phyloP scores from a whole-genome alignment of 805 yeast genomes.

The Starmera dryadoides region DNA sequence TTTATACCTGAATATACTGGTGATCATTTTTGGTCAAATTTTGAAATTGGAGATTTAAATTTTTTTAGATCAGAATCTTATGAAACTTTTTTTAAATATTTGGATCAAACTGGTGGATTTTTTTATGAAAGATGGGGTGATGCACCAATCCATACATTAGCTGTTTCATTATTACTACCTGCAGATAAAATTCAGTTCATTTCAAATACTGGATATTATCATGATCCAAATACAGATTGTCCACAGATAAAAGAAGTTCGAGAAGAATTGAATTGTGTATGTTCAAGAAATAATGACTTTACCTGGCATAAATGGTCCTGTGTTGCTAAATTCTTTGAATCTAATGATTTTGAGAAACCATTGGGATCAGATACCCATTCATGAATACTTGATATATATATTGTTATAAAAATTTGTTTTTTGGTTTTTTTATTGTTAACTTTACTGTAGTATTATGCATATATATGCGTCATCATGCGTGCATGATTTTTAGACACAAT shows the following conservation, averaged over 20 bases:
- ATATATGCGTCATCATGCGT: too few relatives aligned
- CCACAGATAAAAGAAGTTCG: slow-evolving; percentile 47
- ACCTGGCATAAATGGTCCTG: slow-evolving; percentile 63
- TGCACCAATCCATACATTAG: slow-evolving; percentile 86
- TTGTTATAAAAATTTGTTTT: too few relatives aligned
- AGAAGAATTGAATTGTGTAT: slow-evolving; percentile 48
- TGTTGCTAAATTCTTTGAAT: slow-evolving; percentile 43
- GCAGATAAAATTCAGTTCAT: slow-evolving; percentile 68
- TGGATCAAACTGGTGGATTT: slow-evolving; percentile 45
- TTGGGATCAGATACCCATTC: slow-evolving; percentile 8
- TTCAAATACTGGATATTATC: slow-evolving; percentile 74
- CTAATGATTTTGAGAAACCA: slow-evolving; percentile 17
- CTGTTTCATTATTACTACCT: slow-evolving; percentile 67
- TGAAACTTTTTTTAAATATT: slow-evolving; percentile 33
- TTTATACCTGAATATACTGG: slow-evolving; percentile 31
- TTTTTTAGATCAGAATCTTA: slow-evolving; percentile 43
- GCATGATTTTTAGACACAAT: too few relatives aligned
- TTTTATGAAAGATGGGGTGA: slow-evolving; percentile 81
- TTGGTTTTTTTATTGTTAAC: too few relatives aligned
- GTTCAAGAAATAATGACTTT: slow-evolving; percentile 51
- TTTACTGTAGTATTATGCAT: too few relatives aligned
- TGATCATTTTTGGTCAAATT: slow-evolving; percentile 64
- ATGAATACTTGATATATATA: too few relatives aligned
- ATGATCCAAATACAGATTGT: slow-evolving; percentile 67
- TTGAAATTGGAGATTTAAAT: slow-evolving; percentile 47